Base-by-base conservation (phyloP, 805 yeast species). In the Spathaspora gorwiae region DNA sequence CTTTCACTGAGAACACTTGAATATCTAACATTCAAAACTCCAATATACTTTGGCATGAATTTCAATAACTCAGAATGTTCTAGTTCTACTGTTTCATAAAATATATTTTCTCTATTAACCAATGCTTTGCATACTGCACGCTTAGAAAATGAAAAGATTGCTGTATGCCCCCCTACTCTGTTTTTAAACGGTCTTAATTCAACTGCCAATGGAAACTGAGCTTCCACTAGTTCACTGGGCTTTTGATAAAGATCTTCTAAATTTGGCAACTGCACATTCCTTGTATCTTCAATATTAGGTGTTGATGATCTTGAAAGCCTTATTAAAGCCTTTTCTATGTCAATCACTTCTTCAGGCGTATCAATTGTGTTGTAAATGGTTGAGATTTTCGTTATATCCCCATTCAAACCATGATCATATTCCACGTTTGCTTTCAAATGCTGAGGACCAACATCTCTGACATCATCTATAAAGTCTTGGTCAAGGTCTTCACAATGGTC, bases 101-200 rank as follows among this genome's bases (percentile, higher is more conserved):
- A 90, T 49, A 73, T 67, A 65, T 94, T 88, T 59, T 94, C 99
- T 46, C 96, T 75, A 56, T 87, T 89, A 48, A 90, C 88, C 48
- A 95, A 71, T 0, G 94, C 94, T 64, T 94, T 94, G 64, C 98
- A 94, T 13, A 94, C 96, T 0, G 97, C 98, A 47, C 87, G 74
- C 54, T 83, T 87, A 5, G 95, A 85, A 60, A 94, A 94, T 52
- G 92, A 79, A 68, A 92, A 94, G 32, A 94, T 90, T 1, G 97
- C 97, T 0, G 97, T 92, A 61, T 94, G 99, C 0, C 99, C 99
- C 7, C 99, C 99, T 19, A 94, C 98, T 59, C 87, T 90, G 60
- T 94, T 90, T 45, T 84, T 83, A 66, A 90, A 92, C 1, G 98
- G 98, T 44, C 87, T 80, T 47, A 92, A 67, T 61, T 92, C 97